These are phyloP conservation scores for Petasospora fabianii DNA, from an alignment of 1,139 yeast genomes.

Conservation along the genomic window DNA sequence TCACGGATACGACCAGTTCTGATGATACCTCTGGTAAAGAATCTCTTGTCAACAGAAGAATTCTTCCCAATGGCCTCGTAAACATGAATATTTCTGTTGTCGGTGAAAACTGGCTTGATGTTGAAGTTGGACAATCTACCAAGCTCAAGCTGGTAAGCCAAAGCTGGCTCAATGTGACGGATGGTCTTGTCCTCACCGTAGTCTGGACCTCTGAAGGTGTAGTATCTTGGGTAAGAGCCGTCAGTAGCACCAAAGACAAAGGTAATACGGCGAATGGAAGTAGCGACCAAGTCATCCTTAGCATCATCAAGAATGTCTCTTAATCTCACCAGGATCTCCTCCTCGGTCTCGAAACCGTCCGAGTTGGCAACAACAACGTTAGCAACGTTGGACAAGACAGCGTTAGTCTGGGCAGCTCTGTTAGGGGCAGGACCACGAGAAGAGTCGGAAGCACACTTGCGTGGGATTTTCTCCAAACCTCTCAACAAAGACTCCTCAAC, in stretches of 20 bases:
- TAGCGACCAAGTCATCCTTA: slow-evolving; percentile 62
- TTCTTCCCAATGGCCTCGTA: slow-evolving; percentile 95
- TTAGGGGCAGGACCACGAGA: slow-evolving; percentile 40
- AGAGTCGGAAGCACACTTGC: slow-evolving; percentile 29
- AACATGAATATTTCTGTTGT: slow-evolving; percentile 95
- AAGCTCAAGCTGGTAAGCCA: slow-evolving; percentile 94
- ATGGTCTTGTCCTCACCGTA: slow-evolving; percentile 83
- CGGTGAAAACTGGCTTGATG: slow-evolving; percentile 92
- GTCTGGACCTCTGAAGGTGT: slow-evolving; percentile 88
- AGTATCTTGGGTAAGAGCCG: slow-evolving; percentile 92
- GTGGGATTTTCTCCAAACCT: slow-evolving; percentile 70
- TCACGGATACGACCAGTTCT: slow-evolving; percentile 94
- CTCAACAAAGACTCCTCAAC: slow-evolving; percentile 76
- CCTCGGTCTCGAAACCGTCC: slow-evolving; percentile 73
- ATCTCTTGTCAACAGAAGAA: slow-evolving; percentile 90
- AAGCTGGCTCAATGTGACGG: slow-evolving; percentile 97
- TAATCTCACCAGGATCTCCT: slow-evolving; percentile 60
- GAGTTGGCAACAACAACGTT: slow-evolving; percentile 72
- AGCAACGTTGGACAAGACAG: slow-evolving; percentile 66
- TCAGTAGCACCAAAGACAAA: slow-evolving; percentile 80
- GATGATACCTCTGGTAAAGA: slow-evolving; percentile 94
- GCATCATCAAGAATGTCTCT: slow-evolving; percentile 63
- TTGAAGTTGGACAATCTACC: slow-evolving; percentile 92
- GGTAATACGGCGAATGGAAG: slow-evolving; percentile 86
- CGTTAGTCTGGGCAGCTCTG: slow-evolving; percentile 37